A percentile compares a stretch with the other conserved stretches of the same genome.
These are phyloP conservation scores for Phascolomyces articulosus DNA, from an alignment of 371 early-diverging fungal species.

Conservation along the genomic window DNA sequence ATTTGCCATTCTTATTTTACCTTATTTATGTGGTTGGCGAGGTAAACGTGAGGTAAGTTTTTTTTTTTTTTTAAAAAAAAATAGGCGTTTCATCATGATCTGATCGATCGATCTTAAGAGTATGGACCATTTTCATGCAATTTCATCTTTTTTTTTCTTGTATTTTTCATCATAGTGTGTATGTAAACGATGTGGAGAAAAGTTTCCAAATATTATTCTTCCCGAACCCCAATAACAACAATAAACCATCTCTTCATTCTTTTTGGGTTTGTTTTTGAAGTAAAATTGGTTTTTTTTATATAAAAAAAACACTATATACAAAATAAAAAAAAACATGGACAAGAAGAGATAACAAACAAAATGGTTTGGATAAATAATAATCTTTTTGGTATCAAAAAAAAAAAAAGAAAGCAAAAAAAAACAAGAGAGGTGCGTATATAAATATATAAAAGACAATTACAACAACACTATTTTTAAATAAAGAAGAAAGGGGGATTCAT, in stretches of 20 bases:
- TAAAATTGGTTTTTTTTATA: too few species aligned
- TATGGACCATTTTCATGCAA: background rate
- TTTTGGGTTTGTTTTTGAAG: too few species aligned
- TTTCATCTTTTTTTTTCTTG: background rate
- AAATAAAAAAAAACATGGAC: too few species aligned
- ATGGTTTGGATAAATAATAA: too few species aligned
- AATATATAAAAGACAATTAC: too few species aligned
- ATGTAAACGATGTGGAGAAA: constrained; percentile 45
- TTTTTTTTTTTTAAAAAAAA: background rate
- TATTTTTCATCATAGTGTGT: constrained; percentile 26
- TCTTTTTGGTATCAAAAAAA: constrained; percentile 3
- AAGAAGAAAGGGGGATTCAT: background rate
- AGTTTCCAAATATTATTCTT: constrained; percentile 41
- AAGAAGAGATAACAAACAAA: too few species aligned
- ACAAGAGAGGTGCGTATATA: too few species aligned
- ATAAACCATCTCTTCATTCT: background rate
- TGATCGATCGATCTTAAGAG: too few species aligned
- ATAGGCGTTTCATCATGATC: too few species aligned
- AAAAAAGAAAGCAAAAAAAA: background rate
- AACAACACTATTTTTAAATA: background rate
- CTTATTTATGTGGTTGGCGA: constrained; percentile 49
- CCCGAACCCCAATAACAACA: constrained; percentile 27
- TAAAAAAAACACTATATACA: too few species aligned
- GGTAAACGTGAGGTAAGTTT: constrained; percentile 37
- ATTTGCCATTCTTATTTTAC: constrained; percentile 40